Percentiles rank a stretch among this genome's conserved stretches.
Evolutionary conservation across 345 rosid genomes (phyloP).

Genomic region (Citrus unshiu): DNA sequence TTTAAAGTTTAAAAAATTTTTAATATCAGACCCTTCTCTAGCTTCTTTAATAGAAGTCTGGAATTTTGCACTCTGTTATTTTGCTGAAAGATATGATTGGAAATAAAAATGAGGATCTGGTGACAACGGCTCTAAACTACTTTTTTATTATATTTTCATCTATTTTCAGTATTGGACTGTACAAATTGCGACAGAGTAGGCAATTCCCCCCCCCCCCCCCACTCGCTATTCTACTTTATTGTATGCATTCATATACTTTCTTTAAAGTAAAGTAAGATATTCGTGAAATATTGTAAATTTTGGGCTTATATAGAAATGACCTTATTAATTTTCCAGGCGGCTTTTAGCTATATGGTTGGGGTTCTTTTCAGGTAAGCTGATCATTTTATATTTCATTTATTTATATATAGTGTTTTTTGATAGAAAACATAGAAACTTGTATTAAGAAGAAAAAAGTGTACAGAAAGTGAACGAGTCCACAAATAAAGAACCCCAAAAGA

Average conservation of each 20-base stretch:
- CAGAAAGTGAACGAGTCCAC: too few relatives aligned
- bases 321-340: constrained; percentile 52
- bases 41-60: background rate
- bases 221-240: background rate
- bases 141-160: background rate
- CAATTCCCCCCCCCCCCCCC: too few relatives aligned
- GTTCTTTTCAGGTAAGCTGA: constrained; percentile 72
- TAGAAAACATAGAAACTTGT: too few relatives aligned
- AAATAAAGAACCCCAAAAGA: too few relatives aligned
- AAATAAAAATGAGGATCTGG: background rate
- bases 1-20: background rate
- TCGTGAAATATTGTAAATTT: background rate
- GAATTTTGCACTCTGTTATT: background rate
- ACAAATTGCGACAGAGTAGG: background rate
- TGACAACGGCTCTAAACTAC: background rate
- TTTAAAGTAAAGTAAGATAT: background rate
- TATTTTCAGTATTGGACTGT: background rate
- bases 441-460: too few relatives aligned
- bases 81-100: background rate
- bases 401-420: too few relatives aligned
- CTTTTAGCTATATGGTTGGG: constrained; percentile 79
- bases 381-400: background rate
- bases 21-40: background rate
- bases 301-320: constrained; percentile 16
- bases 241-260: background rate